Base-by-base conservation (phyloP, 257 asterid genomes). In the Nicotiana benthamiana region DNA sequence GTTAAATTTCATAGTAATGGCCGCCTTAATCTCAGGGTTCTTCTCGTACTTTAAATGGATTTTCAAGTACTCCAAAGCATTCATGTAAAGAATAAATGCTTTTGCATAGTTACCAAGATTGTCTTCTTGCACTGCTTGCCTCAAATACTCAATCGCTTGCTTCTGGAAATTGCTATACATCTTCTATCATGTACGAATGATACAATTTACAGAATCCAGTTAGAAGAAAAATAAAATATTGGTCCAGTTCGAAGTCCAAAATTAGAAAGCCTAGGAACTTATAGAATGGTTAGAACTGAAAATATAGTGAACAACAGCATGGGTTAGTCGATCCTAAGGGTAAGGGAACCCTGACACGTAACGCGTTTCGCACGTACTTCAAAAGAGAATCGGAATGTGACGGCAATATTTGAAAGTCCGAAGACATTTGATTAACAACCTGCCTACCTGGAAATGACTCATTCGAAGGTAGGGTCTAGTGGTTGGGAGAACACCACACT, bases 141-240 rank as follows among this genome's bases (percentile, higher is more conserved):
- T 87, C 17, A 95, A 97, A 84, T 87, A 93, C 56, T 92, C 98
- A 87, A 95, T 92, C 70, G 99, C 99, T 84, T 95, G 98, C 83
- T 95, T 98, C 75, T 95, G 93, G 91, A 95, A 93, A 89, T 95
- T 95, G 89, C 97, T 93, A 75, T 95, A 95, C 99, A 95, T 95
- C 80, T 59, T 75, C 12, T 28, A 53, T 53, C 61, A 15, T 16
- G 40, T 15, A 52, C 22, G 28, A 16, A 32, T 32, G 36, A 32
- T 4, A 4, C 36, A 32, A 32, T 32, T 6, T 9, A 65, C 36
- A 20, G 36, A 17, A 53, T 6, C 60, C 8, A 53, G 17, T 57
- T 17, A 8, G 61, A 18, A 2, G 61, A 54, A 54, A 17, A 18
- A 18, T 9, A 5, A 17, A 17, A 53, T 9, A 8, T 46, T 9